Base-by-base conservation (phyloP, 2,329 filamentous ascomycete genomes). In the Emydomyces testavorans region DNA sequence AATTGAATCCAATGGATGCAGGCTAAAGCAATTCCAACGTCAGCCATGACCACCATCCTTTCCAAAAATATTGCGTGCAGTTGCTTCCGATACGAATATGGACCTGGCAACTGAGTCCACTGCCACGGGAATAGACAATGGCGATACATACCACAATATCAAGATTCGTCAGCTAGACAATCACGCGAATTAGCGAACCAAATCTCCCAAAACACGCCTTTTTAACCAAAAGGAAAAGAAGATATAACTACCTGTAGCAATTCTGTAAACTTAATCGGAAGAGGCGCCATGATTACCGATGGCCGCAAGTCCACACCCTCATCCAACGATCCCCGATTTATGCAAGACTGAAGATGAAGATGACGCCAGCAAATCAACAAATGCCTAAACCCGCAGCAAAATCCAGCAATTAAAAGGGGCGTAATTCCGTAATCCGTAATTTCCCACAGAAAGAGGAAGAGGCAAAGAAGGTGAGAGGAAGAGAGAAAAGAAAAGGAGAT, bases 231-330 rank as follows among this genome's bases (percentile, higher is more conserved):
- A 15, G 5, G 11, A 31, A 29, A 29, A 21, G 13, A n/a, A 16
- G 11, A 39, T 21, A 24, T 3, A 24, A 40, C 55, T 70, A 82
- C 79, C 75, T 89, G 85, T 68, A 90, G 77, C 63, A 90, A 79
- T 80, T 94, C 88, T 67, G 83, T 84, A 71, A 94, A 93, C 75
- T 87, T 88, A 73, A 94, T 94, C 63, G 85, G 87, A 65, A 93
- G 75, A 70, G 81, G 78, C 62, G 69, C 70, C 70, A 73, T 73
- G 66, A 64, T 70, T 68, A 66, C 62, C 20, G 52, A 63, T 60
- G 61, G 65, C 62, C 62, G 63, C 56, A 60, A 58, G 49, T 44
- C 49, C 52, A 62, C 61, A 63, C 65, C 65, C 64, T 66, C 59
- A 67, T 65, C 60, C 65, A 62, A 15, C 26, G 26, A 47, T 47